Evolutionary conservation across 257 asterid species (phyloP).

Genomic region (Nyctanthes arbortristis): DNA sequence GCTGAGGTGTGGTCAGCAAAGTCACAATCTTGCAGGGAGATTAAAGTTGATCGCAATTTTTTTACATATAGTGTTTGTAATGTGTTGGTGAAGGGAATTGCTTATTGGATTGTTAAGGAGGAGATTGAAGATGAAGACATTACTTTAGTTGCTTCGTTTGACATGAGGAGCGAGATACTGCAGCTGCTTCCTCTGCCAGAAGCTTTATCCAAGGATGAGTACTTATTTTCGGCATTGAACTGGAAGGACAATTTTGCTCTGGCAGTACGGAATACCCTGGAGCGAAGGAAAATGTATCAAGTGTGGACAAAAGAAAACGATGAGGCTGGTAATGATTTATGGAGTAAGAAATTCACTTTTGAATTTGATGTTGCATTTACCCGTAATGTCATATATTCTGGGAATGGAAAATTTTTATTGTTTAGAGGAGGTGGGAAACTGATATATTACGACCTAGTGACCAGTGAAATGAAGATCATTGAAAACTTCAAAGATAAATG

Average conservation of each 20-base stretch:
- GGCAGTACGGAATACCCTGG: background rate
- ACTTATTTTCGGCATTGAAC: background rate
- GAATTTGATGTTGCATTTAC: background rate
- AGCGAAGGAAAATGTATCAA: background rate
- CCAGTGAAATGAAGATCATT: background rate
- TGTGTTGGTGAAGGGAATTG: background rate
- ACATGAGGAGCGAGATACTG: background rate
- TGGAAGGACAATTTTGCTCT: constrained; percentile 1
- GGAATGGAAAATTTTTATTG: background rate
- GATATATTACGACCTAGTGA: background rate
- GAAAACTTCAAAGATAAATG: background rate
- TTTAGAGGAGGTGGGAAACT: background rate
- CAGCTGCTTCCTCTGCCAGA: background rate
- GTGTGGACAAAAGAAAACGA: background rate
- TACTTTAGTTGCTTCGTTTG: background rate
- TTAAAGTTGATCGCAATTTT: background rate
- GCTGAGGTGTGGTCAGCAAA: background rate
- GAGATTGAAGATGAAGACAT: background rate
- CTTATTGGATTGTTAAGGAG: background rate
- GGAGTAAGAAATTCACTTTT: background rate
- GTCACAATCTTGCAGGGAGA: background rate
- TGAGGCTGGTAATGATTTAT: background rate
- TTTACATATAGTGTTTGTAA: background rate
- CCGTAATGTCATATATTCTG: background rate
- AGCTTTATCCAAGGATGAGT: background rate